These are phyloP conservation scores for Chlorophyllum brunneum DNA, from an alignment of 768 basidiomycete genomes.

Conservation along the genomic window DNA sequence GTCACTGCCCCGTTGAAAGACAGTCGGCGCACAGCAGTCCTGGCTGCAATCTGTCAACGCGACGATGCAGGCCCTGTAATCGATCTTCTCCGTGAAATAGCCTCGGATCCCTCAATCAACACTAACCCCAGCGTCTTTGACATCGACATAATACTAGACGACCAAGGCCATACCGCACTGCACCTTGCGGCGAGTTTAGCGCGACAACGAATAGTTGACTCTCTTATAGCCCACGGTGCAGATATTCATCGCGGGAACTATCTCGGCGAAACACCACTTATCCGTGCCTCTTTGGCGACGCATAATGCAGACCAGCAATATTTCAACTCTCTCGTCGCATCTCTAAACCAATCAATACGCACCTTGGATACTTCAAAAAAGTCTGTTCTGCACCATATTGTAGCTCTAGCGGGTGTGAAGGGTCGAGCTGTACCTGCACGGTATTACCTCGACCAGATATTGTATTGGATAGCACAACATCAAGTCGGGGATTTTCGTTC, in stretches of 20 bases:
- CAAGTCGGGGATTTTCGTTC: constrained; percentile 74
- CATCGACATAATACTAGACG: constrained; percentile 85
- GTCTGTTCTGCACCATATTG: constrained; percentile 88
- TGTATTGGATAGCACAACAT: constrained; percentile 79
- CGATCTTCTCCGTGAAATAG: constrained; percentile 62
- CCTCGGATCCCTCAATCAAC: constrained; percentile 37
- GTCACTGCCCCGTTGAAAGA: constrained; percentile 48
- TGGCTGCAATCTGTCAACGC: constrained; percentile 62
- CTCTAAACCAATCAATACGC: constrained; percentile 70
- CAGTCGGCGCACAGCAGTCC: constrained; percentile 55
- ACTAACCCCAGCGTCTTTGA: constrained; percentile 38
- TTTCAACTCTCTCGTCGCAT: constrained; percentile 62
- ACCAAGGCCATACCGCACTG: constrained; percentile 90
- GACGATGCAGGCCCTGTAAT: constrained; percentile 66
- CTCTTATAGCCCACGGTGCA: constrained; percentile 73
- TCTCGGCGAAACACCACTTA: constrained; percentile 91
- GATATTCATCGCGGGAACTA: constrained; percentile 91
- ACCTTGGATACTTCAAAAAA: constrained; percentile 86
- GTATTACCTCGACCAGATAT: constrained; percentile 89
- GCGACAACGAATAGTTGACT: constrained; percentile 59
- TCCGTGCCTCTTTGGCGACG: constrained; percentile 87
- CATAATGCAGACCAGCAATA: constrained; percentile 78
- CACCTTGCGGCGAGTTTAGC: constrained; percentile 91
- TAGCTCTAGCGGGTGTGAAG: constrained; percentile 86
- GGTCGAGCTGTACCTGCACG: constrained; percentile 80